phyloP scores from a whole-genome alignment of 495 filamentous ascomycete species.

The Xylaria longipes region DNA sequence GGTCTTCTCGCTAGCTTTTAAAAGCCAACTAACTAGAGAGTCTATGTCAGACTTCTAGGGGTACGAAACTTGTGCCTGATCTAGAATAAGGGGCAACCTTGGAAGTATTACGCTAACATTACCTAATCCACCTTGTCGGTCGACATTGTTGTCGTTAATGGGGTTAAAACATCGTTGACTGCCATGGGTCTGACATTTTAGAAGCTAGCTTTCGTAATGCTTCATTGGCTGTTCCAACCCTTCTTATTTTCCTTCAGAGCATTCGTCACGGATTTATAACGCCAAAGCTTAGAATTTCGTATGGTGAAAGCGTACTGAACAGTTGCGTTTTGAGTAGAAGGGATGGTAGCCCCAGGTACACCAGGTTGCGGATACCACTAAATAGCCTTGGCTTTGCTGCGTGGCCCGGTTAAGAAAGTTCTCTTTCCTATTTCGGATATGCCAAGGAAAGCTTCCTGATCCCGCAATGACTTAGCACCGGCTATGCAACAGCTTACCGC shows the following conservation, averaged over 20 bases:
- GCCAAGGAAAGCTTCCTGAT: neutral
- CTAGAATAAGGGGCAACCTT: too few species aligned
- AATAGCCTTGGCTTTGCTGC: neutral
- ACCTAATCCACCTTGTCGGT: too few species aligned
- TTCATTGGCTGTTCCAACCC: neutral
- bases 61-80: too few species aligned
- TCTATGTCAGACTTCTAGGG: too few species aligned
- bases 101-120: too few species aligned
- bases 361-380: neutral
- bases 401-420: neutral
- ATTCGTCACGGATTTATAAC: neutral
- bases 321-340: neutral
- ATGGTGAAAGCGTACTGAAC: neutral
- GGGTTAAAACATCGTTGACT: too few species aligned
- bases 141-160: too few species aligned
- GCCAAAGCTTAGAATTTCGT: neutral
- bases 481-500: too few species aligned
- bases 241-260: neutral
- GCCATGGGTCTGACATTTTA: neutral
- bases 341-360: neutral
- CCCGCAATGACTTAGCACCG: neutral
- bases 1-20: too few species aligned
- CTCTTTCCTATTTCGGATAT: neutral
- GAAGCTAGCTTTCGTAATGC: neutral
- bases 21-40: too few species aligned